Base-by-base conservation (phyloP, 2,329 filamentous ascomycete genomes). In the Diaporthe humulicola region DNA sequence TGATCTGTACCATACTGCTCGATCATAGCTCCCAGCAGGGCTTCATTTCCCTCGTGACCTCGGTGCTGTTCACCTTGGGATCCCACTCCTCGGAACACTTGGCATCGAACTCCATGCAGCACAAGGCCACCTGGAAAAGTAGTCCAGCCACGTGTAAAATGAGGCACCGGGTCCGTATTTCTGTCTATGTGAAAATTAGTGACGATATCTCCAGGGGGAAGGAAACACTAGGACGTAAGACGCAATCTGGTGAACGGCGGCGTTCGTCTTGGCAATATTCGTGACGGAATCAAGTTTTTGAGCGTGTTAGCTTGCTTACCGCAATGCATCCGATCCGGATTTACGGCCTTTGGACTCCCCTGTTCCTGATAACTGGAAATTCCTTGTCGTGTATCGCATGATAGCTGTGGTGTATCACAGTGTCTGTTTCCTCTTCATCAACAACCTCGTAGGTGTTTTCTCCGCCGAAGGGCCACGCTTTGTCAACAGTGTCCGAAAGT, bases 291-390 rank as follows among this genome's bases (percentile, higher is more conserved):
- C 8, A 33, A 17, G 9, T 22, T 8, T 19, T 4, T 40, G 7
- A 22, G 2, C 10, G 38, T 38, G 0, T 42, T 42, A 36, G 28
- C 1, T 7, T 12, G 14, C 61, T 66, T 74, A 82, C 81, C 79
- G 83, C 83, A 69, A 83, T 81, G 77, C 85, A 86, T 14, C 84
- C 84, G 9, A 86, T 81, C 1, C 84, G 83, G 67, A 86, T 85
- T 71, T 86, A 84, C 7, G 86, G 82, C 77, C 86, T 81, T 77
- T 85, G 86, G 71, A 85, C 28, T 40, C 75, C 80, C 54, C 79
- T 76, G 72, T 82, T 78, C 50, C 83, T 81, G 30, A 82, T 74
- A 1, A 78, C 73, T 1, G 79, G 78, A 4, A 86, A 79, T 48
- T 85, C 83, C 73, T 83, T 84, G 61, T 86, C 81, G 77, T 86